Evolutionary conservation across 371 early-diverging fungal genomes (phyloP).

Genomic region (Vairimorpha ceranae): DNA sequence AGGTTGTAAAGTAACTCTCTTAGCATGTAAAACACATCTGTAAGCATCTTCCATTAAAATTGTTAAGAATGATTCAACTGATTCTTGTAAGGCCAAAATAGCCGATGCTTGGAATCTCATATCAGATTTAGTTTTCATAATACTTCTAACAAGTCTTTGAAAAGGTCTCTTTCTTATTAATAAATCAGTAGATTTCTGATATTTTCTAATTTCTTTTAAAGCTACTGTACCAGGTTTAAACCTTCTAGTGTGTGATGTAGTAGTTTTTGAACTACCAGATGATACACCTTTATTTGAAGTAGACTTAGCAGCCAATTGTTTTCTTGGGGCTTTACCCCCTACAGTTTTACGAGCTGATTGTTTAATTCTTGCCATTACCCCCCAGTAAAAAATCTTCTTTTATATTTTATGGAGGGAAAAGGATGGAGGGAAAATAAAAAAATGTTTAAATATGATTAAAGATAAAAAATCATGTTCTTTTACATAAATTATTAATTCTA

Average conservation of each 20-base stretch:
- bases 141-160: conserved; percentile 66
- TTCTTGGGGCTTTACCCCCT: conserved; percentile 63
- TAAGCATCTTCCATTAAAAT: conserved; percentile 79
- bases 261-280: conserved; percentile 19
- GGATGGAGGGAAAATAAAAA: background rate
- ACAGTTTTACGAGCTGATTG: conserved; percentile 61
- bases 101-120: conserved; percentile 68
- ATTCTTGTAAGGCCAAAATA: conserved; percentile 76
- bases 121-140: conserved; percentile 52
- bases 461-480: too few species aligned
- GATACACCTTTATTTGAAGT: conserved; percentile 47
- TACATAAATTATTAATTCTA: too few species aligned
- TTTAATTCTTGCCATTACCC: conserved; percentile 63
- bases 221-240: conserved; percentile 68
- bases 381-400: background rate
- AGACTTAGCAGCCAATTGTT: conserved; percentile 58
- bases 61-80: conserved; percentile 75
- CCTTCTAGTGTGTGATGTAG: conserved; percentile 58
- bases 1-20: conserved; percentile 80
- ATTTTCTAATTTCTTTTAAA: conserved; percentile 68
- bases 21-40: conserved; percentile 82
- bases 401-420: conserved; percentile 8
- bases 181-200: conserved; percentile 69
- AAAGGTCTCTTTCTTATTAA: conserved; percentile 72
- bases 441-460: background rate